Conservation (phyloP, 2,329 filamentous ascomycete genomes). For the Trichoderma atrobrunneum region DNA sequence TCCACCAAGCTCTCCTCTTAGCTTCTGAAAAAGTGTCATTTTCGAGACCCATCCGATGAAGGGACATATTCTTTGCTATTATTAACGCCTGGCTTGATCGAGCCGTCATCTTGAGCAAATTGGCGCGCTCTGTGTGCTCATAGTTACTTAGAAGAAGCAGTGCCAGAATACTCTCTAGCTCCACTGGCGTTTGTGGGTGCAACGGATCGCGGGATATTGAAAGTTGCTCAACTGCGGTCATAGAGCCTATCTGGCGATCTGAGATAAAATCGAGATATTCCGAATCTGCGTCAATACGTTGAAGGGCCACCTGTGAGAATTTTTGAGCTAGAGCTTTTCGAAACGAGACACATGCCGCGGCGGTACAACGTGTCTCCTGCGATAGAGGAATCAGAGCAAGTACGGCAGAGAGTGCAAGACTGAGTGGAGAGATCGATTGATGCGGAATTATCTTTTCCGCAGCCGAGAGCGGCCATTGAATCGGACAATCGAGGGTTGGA, state of each 20-base stretch:
- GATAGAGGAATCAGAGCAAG: background rate
- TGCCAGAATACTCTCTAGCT: background rate
- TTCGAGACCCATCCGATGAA: background rate
- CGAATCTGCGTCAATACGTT: background rate
- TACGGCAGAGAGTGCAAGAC: background rate
- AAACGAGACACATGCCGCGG: background rate
- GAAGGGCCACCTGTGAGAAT: background rate
- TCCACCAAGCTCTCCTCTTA: background rate
- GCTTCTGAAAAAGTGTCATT: background rate
- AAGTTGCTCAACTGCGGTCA: background rate
- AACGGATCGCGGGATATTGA: background rate
- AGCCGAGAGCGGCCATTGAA: background rate
- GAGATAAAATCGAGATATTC: background rate
- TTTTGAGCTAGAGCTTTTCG: background rate
- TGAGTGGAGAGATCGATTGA: background rate
- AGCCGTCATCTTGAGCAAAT: background rate
- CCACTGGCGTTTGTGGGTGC: background rate
- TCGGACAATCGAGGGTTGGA: background rate
- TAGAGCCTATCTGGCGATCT: background rate
- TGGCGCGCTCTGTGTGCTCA: background rate
- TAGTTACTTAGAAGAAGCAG: background rate
- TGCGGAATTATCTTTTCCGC: background rate
- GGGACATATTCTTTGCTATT: background rate
- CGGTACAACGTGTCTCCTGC: background rate
- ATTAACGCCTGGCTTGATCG: background rate